Base-by-base conservation (phyloP, 345 rosid species). In the Hibiscus trionum region DNA sequence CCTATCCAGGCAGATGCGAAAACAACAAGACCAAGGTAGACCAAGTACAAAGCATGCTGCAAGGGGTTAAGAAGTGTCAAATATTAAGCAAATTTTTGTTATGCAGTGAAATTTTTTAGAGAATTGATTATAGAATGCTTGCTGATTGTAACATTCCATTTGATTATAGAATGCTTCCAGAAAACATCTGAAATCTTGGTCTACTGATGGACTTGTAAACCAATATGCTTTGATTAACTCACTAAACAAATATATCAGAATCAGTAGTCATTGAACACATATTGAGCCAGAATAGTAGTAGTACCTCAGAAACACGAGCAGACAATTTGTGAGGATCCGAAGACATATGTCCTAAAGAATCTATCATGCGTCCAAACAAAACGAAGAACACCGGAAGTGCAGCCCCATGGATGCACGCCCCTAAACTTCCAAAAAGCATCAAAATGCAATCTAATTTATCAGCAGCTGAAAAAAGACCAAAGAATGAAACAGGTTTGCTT, bases 1-100 rank as follows among this genome's bases (percentile, higher is more conserved):
- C 97, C 97, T 8, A 80, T 85, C 97, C 94, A 93, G 1, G 88
- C 88, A 6, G 97, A 83, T 31, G 58, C 87, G 46, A 87, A 82
- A 61, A 83, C 82, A 5, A 67, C 74, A 57, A 86, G 61, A 37
- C 90, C 93, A 69, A 92, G 82, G 78, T 88, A 92, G 73, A 92
- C 85, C 77, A 90, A 81, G 77, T 88, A 76, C 50, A 90, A 69
- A 70, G 97, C 89, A 83, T 88, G 72, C 93, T 92, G 82, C 77
- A 26, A 59, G 35, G 35, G 73, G 46, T 26, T 66, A 47, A 66
- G n/a, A 21, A 61, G 7, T 15, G 71, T 66, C 42, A 16, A 47
- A 16, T 49, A 16, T 29, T 29, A 27, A 68, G 26, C 42, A 27
- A 42, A 5, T 5, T 24, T 57, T 21, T 57, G 61, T 57, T 57